Conservation (phyloP, 495 filamentous ascomycete genomes). For the Aspergillus funiculosus region DNA sequence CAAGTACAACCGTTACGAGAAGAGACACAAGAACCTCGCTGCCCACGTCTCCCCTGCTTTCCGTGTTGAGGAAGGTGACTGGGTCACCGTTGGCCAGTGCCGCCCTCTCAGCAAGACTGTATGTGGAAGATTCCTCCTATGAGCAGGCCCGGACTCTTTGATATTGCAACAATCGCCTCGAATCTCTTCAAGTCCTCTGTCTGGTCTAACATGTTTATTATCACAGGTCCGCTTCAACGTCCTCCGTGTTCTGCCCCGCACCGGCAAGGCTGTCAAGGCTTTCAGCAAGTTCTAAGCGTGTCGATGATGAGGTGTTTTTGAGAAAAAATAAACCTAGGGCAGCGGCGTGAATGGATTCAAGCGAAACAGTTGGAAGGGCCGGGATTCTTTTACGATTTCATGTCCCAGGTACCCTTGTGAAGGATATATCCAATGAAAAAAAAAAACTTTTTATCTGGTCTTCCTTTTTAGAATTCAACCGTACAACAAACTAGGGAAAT, state of each 20-base stretch:
- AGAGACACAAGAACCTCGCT: slow-evolving; percentile 98
- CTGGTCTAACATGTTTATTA: slow-evolving; percentile 19
- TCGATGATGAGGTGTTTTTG: slow-evolving; percentile 31
- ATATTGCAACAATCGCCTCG: no score
- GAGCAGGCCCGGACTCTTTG: no score
- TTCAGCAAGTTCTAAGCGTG: slow-evolving; percentile 91
- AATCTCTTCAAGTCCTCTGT: neutral
- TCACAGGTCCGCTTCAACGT: slow-evolving; percentile 96
- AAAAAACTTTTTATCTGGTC: slow-evolving; percentile 40
- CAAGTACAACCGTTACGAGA: slow-evolving; percentile 99
- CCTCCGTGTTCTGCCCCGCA: slow-evolving; percentile 91
- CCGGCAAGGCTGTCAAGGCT: slow-evolving; percentile 93
- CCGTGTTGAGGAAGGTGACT: slow-evolving; percentile 99
- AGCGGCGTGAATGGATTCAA: slow-evolving; percentile 43
- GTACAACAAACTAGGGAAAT: slow-evolving; percentile 22
- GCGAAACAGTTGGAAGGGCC: slow-evolving; percentile 38
- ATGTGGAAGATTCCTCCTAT: slow-evolving; percentile 43
- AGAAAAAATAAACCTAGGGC: slow-evolving; percentile 38
- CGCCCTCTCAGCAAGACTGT: slow-evolving; percentile 97
- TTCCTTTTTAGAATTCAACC: slow-evolving; percentile 27
- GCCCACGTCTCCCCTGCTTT: slow-evolving; percentile 98
- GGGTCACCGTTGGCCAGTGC: slow-evolving; percentile 99
- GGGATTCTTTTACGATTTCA: slow-evolving; percentile 48
- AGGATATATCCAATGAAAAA: slow-evolving; percentile 47
- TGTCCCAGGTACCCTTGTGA: slow-evolving; percentile 46